Base-by-base conservation (phyloP, 2,329 filamentous ascomycete species). In the Westerdykella aurantiaca region DNA sequence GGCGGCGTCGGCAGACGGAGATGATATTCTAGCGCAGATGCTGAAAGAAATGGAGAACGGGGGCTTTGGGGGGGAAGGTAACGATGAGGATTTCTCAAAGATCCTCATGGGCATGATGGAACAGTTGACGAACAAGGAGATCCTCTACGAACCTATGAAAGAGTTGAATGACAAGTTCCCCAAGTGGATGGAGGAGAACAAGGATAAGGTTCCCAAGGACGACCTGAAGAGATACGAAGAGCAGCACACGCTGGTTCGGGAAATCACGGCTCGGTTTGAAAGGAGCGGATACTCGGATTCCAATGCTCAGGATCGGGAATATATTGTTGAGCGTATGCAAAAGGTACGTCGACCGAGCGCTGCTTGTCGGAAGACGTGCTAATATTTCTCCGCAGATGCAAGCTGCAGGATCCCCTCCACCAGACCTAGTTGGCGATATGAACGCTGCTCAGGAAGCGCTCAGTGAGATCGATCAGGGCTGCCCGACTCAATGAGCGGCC, bases 101-200 rank as follows among this genome's bases (percentile, higher is more conserved):
- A 88, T 97, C 82, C 79, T 98, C 47, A 81, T 95, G 77, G 87
- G 86, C 42, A 95, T 97, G 88, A 97, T 98, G 91, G 88, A 97
- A 71, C 90, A 98, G 68, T 77, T 98, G 50, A 97, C 93, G 3
- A 95, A 95, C 69, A 97, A 95, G 73, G 93, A 97, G 56, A 96
- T 98, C 50, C 71, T 98, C 40, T 97, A 97, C 65, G 91, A 98
- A 71, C 93, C 93, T 2, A 96, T 98, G 89, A 95, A 95, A 73
- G 93, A 98, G 70, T 74, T 98, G 38, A 74, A 95, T 66, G 85
- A 88, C 42, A 97, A 96, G 69, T 98, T 93, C 62, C 91, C 90
- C 0, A 81, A 71, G 2, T 98, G 93, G 91, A 76, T 98, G 65
- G 78, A 79, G 57, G 84, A 86, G 69, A 91, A 96, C 66, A 77